Percentiles rank a stretch among this genome's conserved stretches.
These are phyloP conservation scores for Rhodomyrtus psidioides DNA, from an alignment of 441 rosid species.

Conservation along the genomic window DNA sequence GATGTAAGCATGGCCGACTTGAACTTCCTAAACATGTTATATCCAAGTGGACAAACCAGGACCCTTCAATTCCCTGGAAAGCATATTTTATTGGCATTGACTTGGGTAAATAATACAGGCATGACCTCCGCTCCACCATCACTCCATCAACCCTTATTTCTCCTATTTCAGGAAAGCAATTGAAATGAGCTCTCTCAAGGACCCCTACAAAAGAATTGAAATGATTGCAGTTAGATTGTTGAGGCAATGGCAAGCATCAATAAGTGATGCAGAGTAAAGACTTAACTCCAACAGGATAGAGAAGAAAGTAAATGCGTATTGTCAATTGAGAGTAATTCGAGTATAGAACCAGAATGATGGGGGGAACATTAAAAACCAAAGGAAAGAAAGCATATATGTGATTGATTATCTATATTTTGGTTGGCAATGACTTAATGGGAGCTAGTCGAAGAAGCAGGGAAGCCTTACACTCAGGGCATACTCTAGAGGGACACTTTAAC, in stretches of 20 bases:
- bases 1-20: neutral
- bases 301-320: neutral
- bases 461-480: neutral
- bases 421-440: neutral
- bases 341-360: neutral
- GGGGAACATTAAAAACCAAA: neutral
- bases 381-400: neutral
- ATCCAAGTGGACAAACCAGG: constrained; percentile 35
- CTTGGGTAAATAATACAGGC: constrained; percentile 33
- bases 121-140: constrained; percentile 41
- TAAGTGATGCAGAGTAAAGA: neutral
- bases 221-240: neutral
- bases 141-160: constrained; percentile 40
- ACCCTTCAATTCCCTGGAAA: constrained; percentile 26
- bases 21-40: constrained; percentile 8
- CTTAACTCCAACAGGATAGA: neutral
- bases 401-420: neutral
- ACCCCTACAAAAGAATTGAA: constrained; percentile 30
- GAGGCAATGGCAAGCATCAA: neutral
- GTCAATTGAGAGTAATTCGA: neutral
- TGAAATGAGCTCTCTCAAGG: constrained; percentile 35
- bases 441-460: neutral
- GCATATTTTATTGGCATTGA: constrained; percentile 37
- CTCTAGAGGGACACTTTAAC: neutral
- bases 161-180: constrained; percentile 33